Evolutionary conservation across 768 basidiomycete species (phyloP).

Genomic region (Agaricus blazei): DNA sequence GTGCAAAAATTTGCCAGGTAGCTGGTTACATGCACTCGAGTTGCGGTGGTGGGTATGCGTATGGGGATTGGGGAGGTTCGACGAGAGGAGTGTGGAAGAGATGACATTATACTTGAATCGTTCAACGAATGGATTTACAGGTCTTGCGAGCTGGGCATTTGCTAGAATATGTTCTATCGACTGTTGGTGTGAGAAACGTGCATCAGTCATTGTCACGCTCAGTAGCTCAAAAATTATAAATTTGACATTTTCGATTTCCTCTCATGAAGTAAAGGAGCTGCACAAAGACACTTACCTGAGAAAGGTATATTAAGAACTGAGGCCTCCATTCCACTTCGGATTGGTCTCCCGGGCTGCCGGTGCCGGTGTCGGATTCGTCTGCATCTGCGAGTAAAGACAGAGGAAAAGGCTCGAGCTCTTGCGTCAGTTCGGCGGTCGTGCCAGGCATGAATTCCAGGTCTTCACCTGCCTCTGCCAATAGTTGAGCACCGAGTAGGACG

Average conservation of each 20-base stretch:
- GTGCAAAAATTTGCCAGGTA: constrained; percentile 46
- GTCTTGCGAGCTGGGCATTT: constrained; percentile 25
- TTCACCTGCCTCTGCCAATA: constrained; percentile 53
- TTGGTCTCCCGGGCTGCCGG: constrained; percentile 6
- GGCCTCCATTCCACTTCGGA: constrained; percentile 35
- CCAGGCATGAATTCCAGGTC: constrained; percentile 50
- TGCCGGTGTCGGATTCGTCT: constrained; percentile 19
- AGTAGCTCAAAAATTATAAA: background rate
- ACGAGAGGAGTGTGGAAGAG: constrained; percentile 70
- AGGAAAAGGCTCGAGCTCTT: constrained; percentile 30
- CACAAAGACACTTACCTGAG: constrained; percentile 31
- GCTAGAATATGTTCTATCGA: constrained; percentile 33
- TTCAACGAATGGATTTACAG: constrained; percentile 56
- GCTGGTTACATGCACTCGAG: constrained; percentile 23
- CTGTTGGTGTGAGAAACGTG: constrained; percentile 20
- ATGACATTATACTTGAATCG: constrained; percentile 83
- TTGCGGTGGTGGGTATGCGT: constrained; percentile 22
- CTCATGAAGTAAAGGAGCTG: background rate
- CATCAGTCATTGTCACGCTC: background rate
- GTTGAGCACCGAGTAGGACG: background rate
- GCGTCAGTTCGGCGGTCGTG: constrained; percentile 32
- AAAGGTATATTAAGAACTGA: constrained; percentile 24
- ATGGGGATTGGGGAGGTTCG: constrained; percentile 41
- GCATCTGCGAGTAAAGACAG: constrained; percentile 13
- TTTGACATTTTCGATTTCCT: background rate